Evolutionary conservation across 495 filamentous ascomycete genomes (phyloP), one percentile per base, ranked within the genome.

Genomic region (Aspergillus nanangensis): DNA sequence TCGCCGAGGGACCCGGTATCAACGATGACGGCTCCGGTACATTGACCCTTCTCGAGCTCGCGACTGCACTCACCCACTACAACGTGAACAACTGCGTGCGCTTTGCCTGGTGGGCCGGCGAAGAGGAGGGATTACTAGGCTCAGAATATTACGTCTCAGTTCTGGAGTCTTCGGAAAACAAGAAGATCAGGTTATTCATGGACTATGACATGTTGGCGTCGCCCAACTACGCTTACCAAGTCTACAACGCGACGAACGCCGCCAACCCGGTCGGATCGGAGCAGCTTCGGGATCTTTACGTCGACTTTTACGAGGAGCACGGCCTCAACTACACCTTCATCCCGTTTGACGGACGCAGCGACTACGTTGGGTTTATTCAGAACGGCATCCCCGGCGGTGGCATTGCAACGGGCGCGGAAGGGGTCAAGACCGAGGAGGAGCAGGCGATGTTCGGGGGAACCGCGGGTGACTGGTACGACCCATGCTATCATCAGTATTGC

Each of bases 121-220:
- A 86, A 65, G 76, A 82, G 53, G 69, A 70, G 29, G 82, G 80
- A 35, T 73, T 84, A 19, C 61, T 86, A 7, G 84, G 84, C 23
- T 76, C 78, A 5, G 66, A 71, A 20, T 66, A 74, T 56, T 87
- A 83, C 56, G 71, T 86, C 35, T 63, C 71, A 24, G 55, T 58
- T 19, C 68, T 75, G 41, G 55, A 68, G n/a, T 40, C 65, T 4
- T 71, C 69, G 33, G 78, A 78, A 45, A 65, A 77, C 18, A 59
- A 61, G 35, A 78, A 80, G 60, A 75, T 87, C 45, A 66, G 77
- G 1, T 72, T 83, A 8, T 85, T 86, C 58, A 80, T 86, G 60
- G 84, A 88, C 65, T 85, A 84, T 52, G 84, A 88, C 63, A 88
- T 87, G 84, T 79, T 87, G 40, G 84, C 78, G 15, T 77, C 70